Base-by-base conservation (phyloP, 441 rosid genomes). In the Erysimum cheiri region DNA sequence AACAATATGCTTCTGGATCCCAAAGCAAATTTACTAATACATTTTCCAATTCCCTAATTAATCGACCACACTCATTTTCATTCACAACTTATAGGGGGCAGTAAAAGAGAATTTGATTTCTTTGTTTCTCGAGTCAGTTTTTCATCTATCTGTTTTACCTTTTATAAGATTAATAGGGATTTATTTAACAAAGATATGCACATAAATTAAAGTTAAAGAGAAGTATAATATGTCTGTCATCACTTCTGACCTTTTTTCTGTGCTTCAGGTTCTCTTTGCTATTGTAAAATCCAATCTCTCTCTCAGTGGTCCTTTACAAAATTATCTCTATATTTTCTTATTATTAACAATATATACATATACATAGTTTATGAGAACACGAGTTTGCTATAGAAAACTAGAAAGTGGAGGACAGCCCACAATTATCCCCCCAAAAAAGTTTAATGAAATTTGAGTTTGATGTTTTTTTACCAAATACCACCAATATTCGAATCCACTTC, bases 331-430 rank as follows among this genome's bases (percentile, higher is more conserved):
- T 11, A 53, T 31, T 43, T 61, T 61, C 4, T 26, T 14, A 4
- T 24, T 43, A 33, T 3, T 46, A 12, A 67, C 14, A 48, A 32
- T 5, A 19, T 53, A 10, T 62, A 8, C n/a, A 50, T 33, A 19
- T 8, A 29, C 12, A 55, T 17, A 40, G 26, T 73, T 65, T 26
- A 67, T 73, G 55, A 33, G 49, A 59, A 65, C 36, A 73, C 54
- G 67, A 56, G 32, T 22, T 22, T 64, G 67, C 55, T 15, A 48
- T 32, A 65, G 24, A 43, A 43, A 74, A 60, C 26, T 60, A 67
- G 62, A 43, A 60, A 67, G 72, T 66, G 77, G 69, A 60, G 4
- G 72, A 59, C 77, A 73, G 33, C 72, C 72, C 57, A 73, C 52
- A 59, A 59, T 31, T 49, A 39, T 19, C 72, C 60, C 6, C 15